Evolutionary conservation across 2,329 filamentous ascomycete species (phyloP).

Genomic region (Blastomyces gilchristii): DNA sequence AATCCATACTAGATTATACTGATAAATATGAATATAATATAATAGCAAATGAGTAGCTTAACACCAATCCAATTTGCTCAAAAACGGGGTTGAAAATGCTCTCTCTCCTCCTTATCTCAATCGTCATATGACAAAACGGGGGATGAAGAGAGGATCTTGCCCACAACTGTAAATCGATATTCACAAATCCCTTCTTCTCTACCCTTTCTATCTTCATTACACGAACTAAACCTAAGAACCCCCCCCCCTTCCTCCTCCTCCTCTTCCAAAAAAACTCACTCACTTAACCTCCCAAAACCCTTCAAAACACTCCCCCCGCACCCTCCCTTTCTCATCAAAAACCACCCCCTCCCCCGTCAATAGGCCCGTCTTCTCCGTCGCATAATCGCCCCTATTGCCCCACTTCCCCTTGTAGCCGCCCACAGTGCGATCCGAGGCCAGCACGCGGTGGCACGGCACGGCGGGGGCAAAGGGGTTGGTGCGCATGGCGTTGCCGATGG

Average conservation of each 20-base stretch:
- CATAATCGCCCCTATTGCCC: slow-evolving; percentile 37
- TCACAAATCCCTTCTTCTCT: no score
- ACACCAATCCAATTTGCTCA: not conserved
- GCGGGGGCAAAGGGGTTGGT: slow-evolving; percentile 72
- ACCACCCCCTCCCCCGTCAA: slow-evolving; percentile 35
- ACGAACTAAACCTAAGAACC: no score
- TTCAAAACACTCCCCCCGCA: slow-evolving; percentile 26
- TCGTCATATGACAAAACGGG: no score
- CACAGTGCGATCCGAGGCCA: slow-evolving; percentile 56
- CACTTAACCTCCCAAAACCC: slow-evolving; percentile 20
- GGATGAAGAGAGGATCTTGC: no score
- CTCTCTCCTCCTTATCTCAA: not conserved
- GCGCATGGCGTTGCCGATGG: slow-evolving; percentile 66
- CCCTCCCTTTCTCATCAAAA: slow-evolving; percentile 37
- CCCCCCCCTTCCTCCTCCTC: no score
- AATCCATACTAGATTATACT: no score
- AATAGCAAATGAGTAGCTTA: not conserved
- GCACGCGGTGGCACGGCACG: slow-evolving; percentile 71
- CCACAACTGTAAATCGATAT: no score
- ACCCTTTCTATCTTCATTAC: no score
- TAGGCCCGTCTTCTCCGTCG: slow-evolving; percentile 33
- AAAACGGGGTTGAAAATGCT: not conserved
- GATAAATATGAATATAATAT: no score
- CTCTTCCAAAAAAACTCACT: not conserved
- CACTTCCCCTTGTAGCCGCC: slow-evolving; percentile 45